Conservation (phyloP, 2,329 filamentous ascomycete species). For the Botrytis elliptica region DNA sequence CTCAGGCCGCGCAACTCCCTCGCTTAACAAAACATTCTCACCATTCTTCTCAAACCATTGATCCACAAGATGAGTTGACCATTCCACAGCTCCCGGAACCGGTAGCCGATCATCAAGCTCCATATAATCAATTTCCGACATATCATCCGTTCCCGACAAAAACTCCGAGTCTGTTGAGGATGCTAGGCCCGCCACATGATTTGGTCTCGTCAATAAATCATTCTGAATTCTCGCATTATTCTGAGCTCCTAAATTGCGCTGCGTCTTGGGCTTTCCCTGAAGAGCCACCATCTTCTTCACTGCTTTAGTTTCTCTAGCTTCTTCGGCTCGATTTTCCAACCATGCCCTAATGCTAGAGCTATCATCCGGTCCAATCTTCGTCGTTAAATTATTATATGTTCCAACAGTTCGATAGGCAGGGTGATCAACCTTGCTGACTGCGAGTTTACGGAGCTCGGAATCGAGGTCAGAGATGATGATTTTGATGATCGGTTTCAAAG, state of each 20-base stretch:
- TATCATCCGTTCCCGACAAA: not conserved
- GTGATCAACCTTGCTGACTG: not conserved
- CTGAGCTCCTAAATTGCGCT: not conserved
- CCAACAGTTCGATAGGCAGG: not conserved
- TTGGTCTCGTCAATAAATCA: not conserved
- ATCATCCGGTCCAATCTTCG: not conserved
- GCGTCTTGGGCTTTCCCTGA: not conserved
- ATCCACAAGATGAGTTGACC: not conserved
- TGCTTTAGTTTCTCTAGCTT: not conserved
- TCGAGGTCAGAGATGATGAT: not conserved
- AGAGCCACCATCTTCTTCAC: not conserved
- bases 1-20: not conserved
- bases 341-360: not conserved
- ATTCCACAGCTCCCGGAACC: not conserved
- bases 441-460: not conserved
- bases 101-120: not conserved
- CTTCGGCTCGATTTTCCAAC: not conserved
- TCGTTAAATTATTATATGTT: not conserved
- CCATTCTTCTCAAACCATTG: not conserved
- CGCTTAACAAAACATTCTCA: not conserved
- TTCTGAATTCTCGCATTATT: not conserved
- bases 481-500: not conserved
- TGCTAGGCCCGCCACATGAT: not conserved
- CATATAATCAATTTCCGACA: not conserved
- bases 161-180: not conserved